Conservation (phyloP, 2,329 filamentous ascomycete species). For the Penicillium capsulatum region DNA sequence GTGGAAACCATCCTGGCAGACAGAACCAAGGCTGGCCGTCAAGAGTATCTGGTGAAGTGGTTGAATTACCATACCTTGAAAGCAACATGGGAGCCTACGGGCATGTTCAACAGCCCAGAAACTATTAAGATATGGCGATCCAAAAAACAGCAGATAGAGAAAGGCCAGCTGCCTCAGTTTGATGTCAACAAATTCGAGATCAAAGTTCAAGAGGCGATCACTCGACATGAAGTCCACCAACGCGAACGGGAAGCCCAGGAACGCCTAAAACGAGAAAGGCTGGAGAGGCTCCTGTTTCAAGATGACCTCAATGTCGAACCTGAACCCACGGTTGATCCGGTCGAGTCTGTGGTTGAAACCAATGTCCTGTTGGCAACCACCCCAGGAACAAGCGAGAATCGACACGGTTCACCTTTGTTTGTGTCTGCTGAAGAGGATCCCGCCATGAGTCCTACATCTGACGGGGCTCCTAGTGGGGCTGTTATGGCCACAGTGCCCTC, state of each 20-base stretch:
- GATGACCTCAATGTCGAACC: not conserved
- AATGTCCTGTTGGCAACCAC: too few relatives aligned
- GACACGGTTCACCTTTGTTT: too few relatives aligned
- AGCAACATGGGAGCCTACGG: slow-evolving; percentile 53
- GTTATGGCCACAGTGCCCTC: too few relatives aligned
- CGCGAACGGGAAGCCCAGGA: slow-evolving; percentile 23
- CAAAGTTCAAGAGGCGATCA: too few relatives aligned
- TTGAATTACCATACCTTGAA: slow-evolving; percentile 54
- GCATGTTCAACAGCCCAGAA: slow-evolving; percentile 37
- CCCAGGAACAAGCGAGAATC: too few relatives aligned
- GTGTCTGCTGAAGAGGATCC: too few relatives aligned
- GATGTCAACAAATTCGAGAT: slow-evolving; percentile 32
- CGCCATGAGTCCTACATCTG: too few relatives aligned
- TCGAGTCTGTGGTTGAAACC: too few relatives aligned
- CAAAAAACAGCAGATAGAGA: slow-evolving; percentile 31
- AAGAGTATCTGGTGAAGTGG: slow-evolving; percentile 62
- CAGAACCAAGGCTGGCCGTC: slow-evolving; percentile 27
- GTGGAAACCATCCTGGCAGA: slow-evolving; percentile 55
- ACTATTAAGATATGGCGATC: slow-evolving; percentile 42
- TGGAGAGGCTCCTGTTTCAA: not conserved
- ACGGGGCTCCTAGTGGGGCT: too few relatives aligned
- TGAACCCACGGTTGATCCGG: not conserved
- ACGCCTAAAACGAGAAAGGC: slow-evolving; percentile 19
- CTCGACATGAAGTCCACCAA: slow-evolving; percentile 5
- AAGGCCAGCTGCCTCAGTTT: slow-evolving; percentile 30